These are phyloP conservation scores for Porphyrellus cyaneotinctus DNA, from an alignment of 768 basidiomycete genomes.

Conservation along the genomic window DNA sequence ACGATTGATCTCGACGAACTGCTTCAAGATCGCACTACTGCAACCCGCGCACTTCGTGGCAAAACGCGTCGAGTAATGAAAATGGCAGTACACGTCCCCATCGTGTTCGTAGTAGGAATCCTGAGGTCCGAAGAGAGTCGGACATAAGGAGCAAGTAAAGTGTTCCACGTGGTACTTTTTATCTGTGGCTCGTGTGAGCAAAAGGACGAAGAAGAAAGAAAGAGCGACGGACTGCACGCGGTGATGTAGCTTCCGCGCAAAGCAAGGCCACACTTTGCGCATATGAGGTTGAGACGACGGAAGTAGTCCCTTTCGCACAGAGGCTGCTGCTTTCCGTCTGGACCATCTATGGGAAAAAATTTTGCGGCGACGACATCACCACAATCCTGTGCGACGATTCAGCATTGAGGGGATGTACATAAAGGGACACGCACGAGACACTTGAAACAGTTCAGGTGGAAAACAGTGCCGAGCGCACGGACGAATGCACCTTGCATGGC, in stretches of 20 bases:
- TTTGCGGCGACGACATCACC: constrained; percentile 95
- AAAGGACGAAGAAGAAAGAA: not conserved
- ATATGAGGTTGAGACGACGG: constrained; percentile 90
- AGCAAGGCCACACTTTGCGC: constrained; percentile 92
- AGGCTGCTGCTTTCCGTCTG: constrained; percentile 83
- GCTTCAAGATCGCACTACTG: constrained; percentile 94
- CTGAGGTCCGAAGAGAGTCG: constrained; percentile 93
- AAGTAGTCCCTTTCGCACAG: constrained; percentile 99
- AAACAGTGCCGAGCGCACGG: constrained; percentile 88
- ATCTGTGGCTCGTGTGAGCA: constrained; percentile 46
- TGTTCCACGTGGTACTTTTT: constrained; percentile 99
- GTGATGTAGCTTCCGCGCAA: constrained; percentile 98
- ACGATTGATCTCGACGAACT: constrained; percentile 99
- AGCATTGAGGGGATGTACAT: not conserved
- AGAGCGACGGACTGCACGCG: constrained; percentile 78
- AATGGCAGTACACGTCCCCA: constrained; percentile 97
- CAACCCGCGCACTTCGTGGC: constrained; percentile 99
- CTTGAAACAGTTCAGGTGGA: constrained; percentile 96
- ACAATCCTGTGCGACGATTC: constrained; percentile 66
- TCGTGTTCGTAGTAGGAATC: constrained; percentile 99
- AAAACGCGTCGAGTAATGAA: constrained; percentile 97
- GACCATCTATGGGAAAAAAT: constrained; percentile 96
- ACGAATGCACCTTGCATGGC: constrained; percentile 95
- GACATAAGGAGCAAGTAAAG: constrained; percentile 96
- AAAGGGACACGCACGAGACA: constrained; percentile 69